These are phyloP conservation scores for Rhodotorula sp. DNA, from an alignment of 1,284 basidiomycete genomes.

Conservation along the genomic window DNA sequence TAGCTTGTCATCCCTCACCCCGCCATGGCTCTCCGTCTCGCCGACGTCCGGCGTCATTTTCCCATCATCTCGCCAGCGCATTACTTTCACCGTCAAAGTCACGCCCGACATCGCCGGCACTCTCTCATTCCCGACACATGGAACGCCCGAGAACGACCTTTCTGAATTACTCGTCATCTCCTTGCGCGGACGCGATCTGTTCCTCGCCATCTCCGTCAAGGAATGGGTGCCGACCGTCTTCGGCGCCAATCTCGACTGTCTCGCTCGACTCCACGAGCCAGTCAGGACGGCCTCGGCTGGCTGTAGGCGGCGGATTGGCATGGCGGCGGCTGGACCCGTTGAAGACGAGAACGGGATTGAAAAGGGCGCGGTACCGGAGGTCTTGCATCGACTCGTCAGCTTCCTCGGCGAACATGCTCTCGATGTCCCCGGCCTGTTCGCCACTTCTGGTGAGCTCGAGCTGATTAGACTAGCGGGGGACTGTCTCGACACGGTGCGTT, in stretches of 20 bases:
- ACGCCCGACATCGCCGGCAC: background rate
- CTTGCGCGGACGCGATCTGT: conserved; percentile 34
- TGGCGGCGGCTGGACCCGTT: background rate
- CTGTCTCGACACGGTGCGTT: conserved; percentile 29
- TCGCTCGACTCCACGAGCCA: conserved; percentile 14
- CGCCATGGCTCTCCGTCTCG: conserved; percentile 26
- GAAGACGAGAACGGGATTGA: background rate
- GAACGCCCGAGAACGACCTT: background rate
- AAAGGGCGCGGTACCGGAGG: conserved; percentile 12
- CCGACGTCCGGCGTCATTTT: conserved; percentile 28
- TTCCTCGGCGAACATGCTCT: conserved; percentile 31
- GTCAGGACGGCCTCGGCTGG: conserved; percentile 7
- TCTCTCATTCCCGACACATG: conserved; percentile 14
- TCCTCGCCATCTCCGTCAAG: conserved; percentile 25
- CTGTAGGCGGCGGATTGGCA: conserved; percentile 3
- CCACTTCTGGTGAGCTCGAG: conserved; percentile 6
- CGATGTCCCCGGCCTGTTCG: conserved; percentile 16
- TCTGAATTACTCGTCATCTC: conserved; percentile 33
- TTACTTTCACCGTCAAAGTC: conserved; percentile 22
- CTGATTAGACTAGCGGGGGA: conserved; percentile 11
- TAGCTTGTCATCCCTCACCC: background rate
- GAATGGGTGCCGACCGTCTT: conserved; percentile 31
- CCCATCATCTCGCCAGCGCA: conserved; percentile 8
- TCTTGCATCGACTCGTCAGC: conserved; percentile 15
- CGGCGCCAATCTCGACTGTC: conserved; percentile 12